phyloP scores from a whole-genome alignment of 2,329 filamentous ascomycete species.

The Ophiosphaerella korrae region DNA sequence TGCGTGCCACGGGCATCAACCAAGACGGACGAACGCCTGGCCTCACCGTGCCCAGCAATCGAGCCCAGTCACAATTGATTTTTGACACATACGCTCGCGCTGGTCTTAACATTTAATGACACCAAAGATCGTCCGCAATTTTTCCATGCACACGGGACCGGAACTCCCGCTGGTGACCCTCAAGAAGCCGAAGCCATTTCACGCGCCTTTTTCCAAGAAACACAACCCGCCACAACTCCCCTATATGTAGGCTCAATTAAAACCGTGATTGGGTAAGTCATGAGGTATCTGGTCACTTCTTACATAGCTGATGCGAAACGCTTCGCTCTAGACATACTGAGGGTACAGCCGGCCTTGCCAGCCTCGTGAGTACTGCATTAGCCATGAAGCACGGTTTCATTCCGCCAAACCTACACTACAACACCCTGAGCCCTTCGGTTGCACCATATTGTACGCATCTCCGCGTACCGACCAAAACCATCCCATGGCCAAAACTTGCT shows the following conservation, averaged over 20 bases:
- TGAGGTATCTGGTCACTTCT: no score
- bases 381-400: conserved; percentile 44
- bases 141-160: conserved; percentile 57
- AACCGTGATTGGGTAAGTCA: conserved; percentile 44
- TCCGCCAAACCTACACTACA: conserved; percentile 28
- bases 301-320: no score
- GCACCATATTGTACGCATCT: background rate
- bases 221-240: background rate
- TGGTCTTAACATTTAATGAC: conserved; percentile 47
- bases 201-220: conserved; percentile 3
- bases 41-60: conserved; percentile 58
- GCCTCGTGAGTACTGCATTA: conserved; percentile 46
- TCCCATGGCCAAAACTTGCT: conserved; percentile 12
- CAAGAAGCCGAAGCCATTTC: conserved; percentile 20
- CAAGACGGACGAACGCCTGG: background rate
- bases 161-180: conserved; percentile 57
- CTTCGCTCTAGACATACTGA: conserved; percentile 31
- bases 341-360: conserved; percentile 34
- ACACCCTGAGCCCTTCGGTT: conserved; percentile 11
- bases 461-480: conserved; percentile 4
- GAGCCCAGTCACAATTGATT: conserved; percentile 44
- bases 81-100: conserved; percentile 41
- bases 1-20: conserved; percentile 28
- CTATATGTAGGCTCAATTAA: conserved; percentile 24
- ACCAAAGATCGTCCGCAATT: conserved; percentile 24